Evolutionary conservation across 2,329 filamentous ascomycete species (phyloP).

Genomic region (Stachybotrys elegans): DNA sequence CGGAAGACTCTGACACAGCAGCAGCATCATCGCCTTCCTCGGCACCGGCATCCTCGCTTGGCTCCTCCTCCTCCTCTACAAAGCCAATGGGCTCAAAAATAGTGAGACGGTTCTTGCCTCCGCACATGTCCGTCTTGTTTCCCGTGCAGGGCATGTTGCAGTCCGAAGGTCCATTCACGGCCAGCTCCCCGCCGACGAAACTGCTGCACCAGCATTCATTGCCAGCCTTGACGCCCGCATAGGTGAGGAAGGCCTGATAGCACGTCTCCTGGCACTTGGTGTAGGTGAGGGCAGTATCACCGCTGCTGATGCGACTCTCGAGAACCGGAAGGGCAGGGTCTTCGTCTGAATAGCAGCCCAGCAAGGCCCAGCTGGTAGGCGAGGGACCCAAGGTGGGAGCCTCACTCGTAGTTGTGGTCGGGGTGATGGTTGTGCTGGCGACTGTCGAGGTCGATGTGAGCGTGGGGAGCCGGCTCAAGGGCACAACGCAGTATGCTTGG

Average conservation of each 20-base stretch:
- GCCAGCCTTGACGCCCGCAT: conserved; percentile 31
- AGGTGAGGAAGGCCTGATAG: conserved; percentile 26
- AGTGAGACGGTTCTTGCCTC: conserved; percentile 24
- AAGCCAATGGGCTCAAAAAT: too few relatives aligned
- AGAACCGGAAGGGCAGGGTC: conserved; percentile 20
- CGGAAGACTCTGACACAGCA: too few relatives aligned
- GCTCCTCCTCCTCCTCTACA: too few relatives aligned
- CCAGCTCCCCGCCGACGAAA: conserved; percentile 15
- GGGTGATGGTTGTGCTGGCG: background rate
- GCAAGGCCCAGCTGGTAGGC: conserved; percentile 15
- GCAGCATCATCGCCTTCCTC: too few relatives aligned
- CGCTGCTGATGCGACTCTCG: conserved; percentile 24
- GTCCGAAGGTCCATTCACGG: conserved; percentile 11
- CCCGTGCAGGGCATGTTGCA: conserved; percentile 29
- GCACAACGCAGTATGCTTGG: conserved; percentile 18
- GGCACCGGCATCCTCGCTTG: too few relatives aligned
- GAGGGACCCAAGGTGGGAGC: conserved; percentile 13
- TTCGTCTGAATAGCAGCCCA: conserved; percentile 36
- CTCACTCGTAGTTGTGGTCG: conserved; percentile 7
- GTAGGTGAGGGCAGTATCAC: conserved; percentile 22
- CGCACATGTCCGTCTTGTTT: conserved; percentile 25
- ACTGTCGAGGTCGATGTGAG: conserved; percentile 8
- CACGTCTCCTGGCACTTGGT: conserved; percentile 30
- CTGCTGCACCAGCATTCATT: conserved; percentile 36
- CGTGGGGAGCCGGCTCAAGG: conserved; percentile 7